phyloP scores from a whole-genome alignment of 305 asterid genomes.

The Solanum chacoense region DNA sequence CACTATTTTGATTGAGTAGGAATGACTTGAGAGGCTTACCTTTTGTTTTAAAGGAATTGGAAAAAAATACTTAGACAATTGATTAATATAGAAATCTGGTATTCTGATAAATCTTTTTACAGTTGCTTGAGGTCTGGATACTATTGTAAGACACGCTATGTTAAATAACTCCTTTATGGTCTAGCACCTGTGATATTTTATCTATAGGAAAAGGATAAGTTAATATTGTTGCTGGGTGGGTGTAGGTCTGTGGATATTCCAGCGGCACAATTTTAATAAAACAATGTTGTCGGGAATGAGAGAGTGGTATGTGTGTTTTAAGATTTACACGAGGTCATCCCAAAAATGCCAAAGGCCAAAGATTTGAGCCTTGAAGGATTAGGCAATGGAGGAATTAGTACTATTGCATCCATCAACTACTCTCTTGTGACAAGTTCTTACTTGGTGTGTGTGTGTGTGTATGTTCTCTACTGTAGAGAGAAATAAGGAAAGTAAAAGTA shows the following conservation, averaged over 20 bases:
- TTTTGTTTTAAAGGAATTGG: neutral
- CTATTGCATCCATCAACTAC: neutral
- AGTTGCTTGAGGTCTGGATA: neutral
- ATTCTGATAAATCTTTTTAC: neutral
- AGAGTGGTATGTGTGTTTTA: neutral
- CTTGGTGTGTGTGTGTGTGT: neutral
- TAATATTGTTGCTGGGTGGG: neutral
- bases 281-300: neutral
- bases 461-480: neutral
- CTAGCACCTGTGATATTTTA: neutral
- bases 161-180: neutral
- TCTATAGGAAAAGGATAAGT: neutral
- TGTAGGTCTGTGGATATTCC: neutral
- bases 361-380: neutral
- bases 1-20: neutral
- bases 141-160: neutral
- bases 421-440: neutral
- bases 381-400: neutral
- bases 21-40: neutral
- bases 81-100: neutral
- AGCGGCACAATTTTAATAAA: neutral
- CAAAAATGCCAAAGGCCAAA: neutral
- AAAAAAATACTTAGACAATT: neutral
- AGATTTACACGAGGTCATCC: neutral
- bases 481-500: neutral